Percentiles rank a stretch among this genome's conserved stretches.
Evolutionary conservation across 176 grass and related monocot genomes (phyloP).

Genomic region (Coix lacrymajobi): DNA sequence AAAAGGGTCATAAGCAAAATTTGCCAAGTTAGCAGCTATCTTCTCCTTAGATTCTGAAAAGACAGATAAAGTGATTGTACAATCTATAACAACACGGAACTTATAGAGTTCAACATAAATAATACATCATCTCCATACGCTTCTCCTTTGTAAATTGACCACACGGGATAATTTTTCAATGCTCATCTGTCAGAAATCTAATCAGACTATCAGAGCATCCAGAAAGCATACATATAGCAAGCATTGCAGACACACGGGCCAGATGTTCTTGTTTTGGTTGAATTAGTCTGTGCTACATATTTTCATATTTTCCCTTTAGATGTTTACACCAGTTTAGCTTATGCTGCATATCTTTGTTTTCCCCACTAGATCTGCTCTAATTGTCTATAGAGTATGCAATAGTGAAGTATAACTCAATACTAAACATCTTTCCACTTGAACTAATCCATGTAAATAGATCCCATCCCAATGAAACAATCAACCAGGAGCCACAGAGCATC

Average conservation of each 20-base stretch:
- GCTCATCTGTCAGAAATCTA: background rate
- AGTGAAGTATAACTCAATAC: background rate
- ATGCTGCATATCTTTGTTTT: background rate
- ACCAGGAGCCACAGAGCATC: background rate
- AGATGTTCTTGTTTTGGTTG: background rate
- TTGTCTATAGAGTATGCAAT: background rate
- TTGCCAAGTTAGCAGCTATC: conserved; percentile 74
- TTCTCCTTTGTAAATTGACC: background rate
- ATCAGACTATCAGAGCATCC: background rate
- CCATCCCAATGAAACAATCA: background rate
- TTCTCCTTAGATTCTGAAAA: conserved; percentile 80
- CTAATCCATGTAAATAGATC: background rate
- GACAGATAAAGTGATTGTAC: background rate
- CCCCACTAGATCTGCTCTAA: background rate
- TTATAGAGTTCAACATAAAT: background rate
- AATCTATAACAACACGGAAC: background rate
- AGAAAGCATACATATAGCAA: background rate
- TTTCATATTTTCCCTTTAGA: background rate
- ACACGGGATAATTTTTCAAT: background rate
- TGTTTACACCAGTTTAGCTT: background rate
- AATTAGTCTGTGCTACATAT: background rate
- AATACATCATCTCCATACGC: background rate
- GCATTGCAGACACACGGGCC: background rate
- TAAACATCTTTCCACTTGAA: background rate
- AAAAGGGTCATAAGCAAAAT: conserved; percentile 91